Percentiles rank a stretch among this genome's conserved stretches.
Evolutionary conservation across 352 stramenopile genomes (phyloP).

Genomic region (Phytophthora kernoviae): DNA sequence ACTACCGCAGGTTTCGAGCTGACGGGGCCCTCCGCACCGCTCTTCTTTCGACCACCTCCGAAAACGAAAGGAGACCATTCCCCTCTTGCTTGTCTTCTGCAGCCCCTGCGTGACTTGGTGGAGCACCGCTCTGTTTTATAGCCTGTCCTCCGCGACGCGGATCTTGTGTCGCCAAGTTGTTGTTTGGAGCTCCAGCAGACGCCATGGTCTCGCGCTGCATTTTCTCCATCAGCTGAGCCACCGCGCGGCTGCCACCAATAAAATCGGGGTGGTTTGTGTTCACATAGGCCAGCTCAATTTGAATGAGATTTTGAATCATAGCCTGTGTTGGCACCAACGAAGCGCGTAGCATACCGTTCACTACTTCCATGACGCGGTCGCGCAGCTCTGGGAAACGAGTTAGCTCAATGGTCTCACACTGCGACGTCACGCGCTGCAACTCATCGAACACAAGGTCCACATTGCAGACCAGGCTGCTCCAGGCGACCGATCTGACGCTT

Average conservation of each 20-base stretch:
- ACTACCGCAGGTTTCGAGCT: slow-evolving; percentile 78
- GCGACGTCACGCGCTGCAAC: slow-evolving; percentile 94
- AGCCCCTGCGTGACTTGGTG: slow-evolving; percentile 16
- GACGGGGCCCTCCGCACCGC: slow-evolving; percentile 16
- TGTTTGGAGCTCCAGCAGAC: slow-evolving; percentile 34
- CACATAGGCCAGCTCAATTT: slow-evolving; percentile 99
- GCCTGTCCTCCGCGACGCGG: slow-evolving; percentile 44
- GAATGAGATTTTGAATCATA: slow-evolving; percentile 99
- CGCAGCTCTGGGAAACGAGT: slow-evolving; percentile 95
- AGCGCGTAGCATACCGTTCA: slow-evolving; percentile 88
- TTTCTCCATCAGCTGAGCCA: slow-evolving; percentile 96
- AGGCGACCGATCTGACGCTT: slow-evolving; percentile 97
- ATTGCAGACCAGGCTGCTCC: slow-evolving; percentile 96
- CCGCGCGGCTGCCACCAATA: slow-evolving; percentile 95
- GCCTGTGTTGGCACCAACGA: slow-evolving; percentile 80
- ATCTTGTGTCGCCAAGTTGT: slow-evolving; percentile 55
- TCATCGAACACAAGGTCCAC: slow-evolving; percentile 99
- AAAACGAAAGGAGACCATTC: slow-evolving; percentile 81
- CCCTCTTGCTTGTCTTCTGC: slow-evolving; percentile 64
- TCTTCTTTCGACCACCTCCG: slow-evolving; percentile 70
- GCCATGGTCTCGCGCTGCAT: slow-evolving; percentile 87
- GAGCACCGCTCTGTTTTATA: slow-evolving; percentile 28
- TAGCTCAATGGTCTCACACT: slow-evolving; percentile 96
- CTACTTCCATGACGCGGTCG: slow-evolving; percentile 96
- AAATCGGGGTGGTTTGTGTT: slow-evolving; percentile 99